Conservation (phyloP, 495 filamentous ascomycete species). For the Aspergillus olivimuriae region DNA sequence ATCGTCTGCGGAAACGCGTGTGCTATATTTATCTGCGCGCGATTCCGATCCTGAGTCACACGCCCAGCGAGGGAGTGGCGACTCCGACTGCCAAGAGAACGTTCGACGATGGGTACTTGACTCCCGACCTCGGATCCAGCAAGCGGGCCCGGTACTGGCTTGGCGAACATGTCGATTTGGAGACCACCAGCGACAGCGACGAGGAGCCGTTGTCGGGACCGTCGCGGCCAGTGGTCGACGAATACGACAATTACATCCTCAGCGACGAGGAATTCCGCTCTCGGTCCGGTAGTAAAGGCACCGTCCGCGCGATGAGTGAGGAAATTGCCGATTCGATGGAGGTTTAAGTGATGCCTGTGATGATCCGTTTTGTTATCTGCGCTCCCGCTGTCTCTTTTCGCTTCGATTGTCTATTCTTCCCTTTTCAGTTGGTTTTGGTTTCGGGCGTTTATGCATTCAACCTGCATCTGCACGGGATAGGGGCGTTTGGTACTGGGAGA, state of each 20-base stretch:
- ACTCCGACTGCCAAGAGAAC: slow-evolving; percentile 41
- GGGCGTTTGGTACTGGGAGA: slow-evolving; percentile 17
- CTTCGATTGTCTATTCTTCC: slow-evolving; percentile 2
- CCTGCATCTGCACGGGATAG: slow-evolving; percentile 16
- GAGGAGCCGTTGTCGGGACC: slow-evolving; percentile 30
- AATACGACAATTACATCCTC: slow-evolving; percentile 38
- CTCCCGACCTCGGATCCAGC: slow-evolving; percentile 49
- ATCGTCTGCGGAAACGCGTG: slow-evolving; percentile 85
- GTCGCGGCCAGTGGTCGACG: slow-evolving; percentile 21
- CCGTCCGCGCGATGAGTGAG: slow-evolving; percentile 63
- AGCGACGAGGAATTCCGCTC: slow-evolving; percentile 40
- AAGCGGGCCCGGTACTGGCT: slow-evolving; percentile 84
- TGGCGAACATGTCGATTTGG: slow-evolving; percentile 49
- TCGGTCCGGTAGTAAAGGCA: slow-evolving; percentile 36
- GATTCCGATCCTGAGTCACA: slow-evolving; percentile 72
- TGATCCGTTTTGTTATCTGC: background rate
- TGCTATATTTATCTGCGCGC: slow-evolving; percentile 88
- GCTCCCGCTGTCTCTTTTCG: slow-evolving; percentile 1
- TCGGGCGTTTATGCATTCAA: slow-evolving; percentile 14
- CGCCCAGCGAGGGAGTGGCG: slow-evolving; percentile 39
- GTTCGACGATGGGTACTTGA: slow-evolving; percentile 43
- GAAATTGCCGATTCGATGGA: slow-evolving; percentile 71
- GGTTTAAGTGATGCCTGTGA: slow-evolving; percentile 24
- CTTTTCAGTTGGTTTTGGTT: slow-evolving; percentile 6
- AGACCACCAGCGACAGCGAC: slow-evolving; percentile 38